Evolutionary conservation across 495 filamentous ascomycete genomes (phyloP).

Genomic region (Trichoderma erinaceum): DNA sequence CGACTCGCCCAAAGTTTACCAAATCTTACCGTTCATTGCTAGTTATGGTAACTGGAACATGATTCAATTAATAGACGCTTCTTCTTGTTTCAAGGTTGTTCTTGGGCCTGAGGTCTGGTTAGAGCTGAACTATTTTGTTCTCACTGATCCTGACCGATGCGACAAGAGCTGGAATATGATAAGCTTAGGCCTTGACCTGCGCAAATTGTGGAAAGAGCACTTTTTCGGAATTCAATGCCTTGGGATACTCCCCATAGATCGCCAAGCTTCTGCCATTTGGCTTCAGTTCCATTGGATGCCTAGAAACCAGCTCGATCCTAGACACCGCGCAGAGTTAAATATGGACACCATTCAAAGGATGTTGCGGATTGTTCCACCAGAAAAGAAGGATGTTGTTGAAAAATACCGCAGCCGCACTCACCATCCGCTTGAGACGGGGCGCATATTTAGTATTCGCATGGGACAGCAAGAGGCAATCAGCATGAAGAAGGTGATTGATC

Average conservation of each 20-base stretch:
- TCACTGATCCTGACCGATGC: neutral
- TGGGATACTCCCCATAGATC: neutral
- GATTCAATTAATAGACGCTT: too few species aligned
- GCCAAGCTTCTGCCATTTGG: neutral
- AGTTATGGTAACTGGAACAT: neutral
- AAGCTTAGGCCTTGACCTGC: neutral
- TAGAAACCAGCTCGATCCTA: neutral
- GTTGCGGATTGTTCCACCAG: neutral
- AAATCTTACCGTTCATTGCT: neutral
- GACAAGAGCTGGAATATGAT: slow-evolving; percentile 9
- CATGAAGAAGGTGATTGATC: neutral
- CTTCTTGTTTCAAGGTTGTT: too few species aligned
- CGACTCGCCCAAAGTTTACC: neutral
- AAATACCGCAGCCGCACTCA: neutral
- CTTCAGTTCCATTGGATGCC: slow-evolving; percentile 11
- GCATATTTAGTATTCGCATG: neutral
- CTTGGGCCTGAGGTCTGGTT: too few species aligned
- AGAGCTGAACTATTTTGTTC: too few species aligned
- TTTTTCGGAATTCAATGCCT: neutral
- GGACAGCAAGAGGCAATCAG: neutral
- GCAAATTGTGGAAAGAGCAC: neutral
- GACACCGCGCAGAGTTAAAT: neutral
- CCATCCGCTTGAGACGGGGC: neutral
- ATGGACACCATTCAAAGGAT: neutral
- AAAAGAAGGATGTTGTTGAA: neutral